These are phyloP conservation scores for Echria macrotheca DNA, from an alignment of 495 filamentous ascomycete genomes.

Conservation along the genomic window DNA sequence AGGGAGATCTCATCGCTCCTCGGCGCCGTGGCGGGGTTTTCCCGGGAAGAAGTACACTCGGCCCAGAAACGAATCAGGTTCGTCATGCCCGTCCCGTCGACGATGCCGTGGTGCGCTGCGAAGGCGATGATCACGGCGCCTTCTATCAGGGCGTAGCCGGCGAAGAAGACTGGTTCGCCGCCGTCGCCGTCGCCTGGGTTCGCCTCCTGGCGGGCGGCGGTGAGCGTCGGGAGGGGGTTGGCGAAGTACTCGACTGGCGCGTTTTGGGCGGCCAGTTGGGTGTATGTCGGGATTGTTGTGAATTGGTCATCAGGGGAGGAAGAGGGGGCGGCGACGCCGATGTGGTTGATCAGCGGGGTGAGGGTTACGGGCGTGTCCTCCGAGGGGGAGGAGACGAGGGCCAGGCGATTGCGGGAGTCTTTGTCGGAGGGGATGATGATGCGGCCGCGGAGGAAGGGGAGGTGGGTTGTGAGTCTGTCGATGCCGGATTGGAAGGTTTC, in stretches of 20 bases:
- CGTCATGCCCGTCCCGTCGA: conserved; percentile 1
- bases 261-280: neutral
- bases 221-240: neutral
- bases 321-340: neutral
- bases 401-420: neutral
- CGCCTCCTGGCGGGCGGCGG: neutral
- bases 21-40: neutral
- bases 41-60: neutral
- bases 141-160: conserved; percentile 1
- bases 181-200: neutral
- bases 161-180: neutral
- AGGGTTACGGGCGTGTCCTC: neutral
- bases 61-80: conserved; percentile 1
- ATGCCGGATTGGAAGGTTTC: conserved; percentile 1
- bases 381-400: neutral
- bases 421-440: too few species aligned
- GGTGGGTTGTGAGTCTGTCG: neutral
- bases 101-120: conserved; percentile 2
- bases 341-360: too few species aligned
- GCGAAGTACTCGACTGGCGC: neutral
- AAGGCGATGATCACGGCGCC: neutral
- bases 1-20: neutral
- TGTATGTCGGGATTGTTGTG: neutral
- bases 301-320: neutral
- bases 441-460: conserved; percentile 4